These are phyloP conservation scores for Kodamaea sagamina DNA, from an alignment of 805 yeast species.

Conservation along the genomic window DNA sequence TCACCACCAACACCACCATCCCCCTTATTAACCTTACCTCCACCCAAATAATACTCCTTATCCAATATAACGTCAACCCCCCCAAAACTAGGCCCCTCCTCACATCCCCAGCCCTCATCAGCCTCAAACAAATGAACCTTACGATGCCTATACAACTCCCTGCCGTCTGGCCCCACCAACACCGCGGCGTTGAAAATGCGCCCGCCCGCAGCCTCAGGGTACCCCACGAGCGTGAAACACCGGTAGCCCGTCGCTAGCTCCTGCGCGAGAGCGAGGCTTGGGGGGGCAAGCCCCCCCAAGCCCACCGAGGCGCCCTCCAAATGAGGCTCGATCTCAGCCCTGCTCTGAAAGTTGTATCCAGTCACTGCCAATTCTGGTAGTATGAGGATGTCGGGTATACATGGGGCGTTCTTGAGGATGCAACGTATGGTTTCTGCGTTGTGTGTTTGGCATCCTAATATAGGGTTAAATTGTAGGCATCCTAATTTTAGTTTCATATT, in stretches of 20 bases:
- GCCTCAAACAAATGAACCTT: slow-evolving; percentile 77
- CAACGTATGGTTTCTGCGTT: slow-evolving; percentile 54
- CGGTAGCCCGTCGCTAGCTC: slow-evolving; percentile 48
- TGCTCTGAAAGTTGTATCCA: slow-evolving; percentile 68
- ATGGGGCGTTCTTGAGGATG: slow-evolving; percentile 23
- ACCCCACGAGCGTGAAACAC: slow-evolving; percentile 78
- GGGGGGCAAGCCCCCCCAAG: slow-evolving; percentile 30
- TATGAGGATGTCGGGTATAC: slow-evolving; percentile 60
- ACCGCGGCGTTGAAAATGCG: slow-evolving; percentile 68
- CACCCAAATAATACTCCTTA: slow-evolving; percentile 14
- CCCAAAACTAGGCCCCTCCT: slow-evolving; percentile 58
- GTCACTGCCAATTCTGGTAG: slow-evolving; percentile 85
- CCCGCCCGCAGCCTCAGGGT: slow-evolving; percentile 58
- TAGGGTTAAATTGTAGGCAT: slow-evolving; percentile 66
- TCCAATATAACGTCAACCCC: slow-evolving; percentile 46
- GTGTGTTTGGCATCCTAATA: slow-evolving; percentile 56
- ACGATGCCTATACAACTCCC: slow-evolving; percentile 63
- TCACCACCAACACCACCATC: slow-evolving; percentile 7
- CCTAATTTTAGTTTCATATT: slow-evolving; percentile 48
- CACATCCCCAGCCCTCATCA: slow-evolving; percentile 79
- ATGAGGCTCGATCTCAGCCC: slow-evolving; percentile 54
- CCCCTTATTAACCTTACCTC: slow-evolving; percentile 16
- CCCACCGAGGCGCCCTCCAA: slow-evolving; percentile 40
- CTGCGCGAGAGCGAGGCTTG: slow-evolving; percentile 57
- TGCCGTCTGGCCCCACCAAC: slow-evolving; percentile 61